Conservation (phyloP, 202 grass and related monocot species). For the Dendrocalamus latiflorus region DNA sequence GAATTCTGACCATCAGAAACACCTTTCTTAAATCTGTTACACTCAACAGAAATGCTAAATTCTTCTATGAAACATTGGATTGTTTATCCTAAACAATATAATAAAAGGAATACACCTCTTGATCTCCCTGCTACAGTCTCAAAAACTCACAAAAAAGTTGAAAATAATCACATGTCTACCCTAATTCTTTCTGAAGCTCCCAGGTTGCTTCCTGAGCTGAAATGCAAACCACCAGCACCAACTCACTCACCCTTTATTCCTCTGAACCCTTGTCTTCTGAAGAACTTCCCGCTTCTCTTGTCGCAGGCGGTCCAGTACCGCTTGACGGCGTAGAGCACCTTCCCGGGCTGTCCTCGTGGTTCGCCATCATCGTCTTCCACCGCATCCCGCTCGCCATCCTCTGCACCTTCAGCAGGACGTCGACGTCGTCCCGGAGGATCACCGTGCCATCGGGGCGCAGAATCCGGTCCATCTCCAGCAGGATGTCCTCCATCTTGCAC, state of each 20-base stretch:
- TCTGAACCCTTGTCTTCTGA: slow-evolving; percentile 33
- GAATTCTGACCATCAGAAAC: background rate
- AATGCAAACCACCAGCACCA: background rate
- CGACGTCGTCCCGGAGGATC: slow-evolving; percentile 63
- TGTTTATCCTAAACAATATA: background rate
- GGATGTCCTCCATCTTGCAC: slow-evolving; percentile 86
- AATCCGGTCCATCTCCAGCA: slow-evolving; percentile 75
- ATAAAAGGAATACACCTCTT: background rate
- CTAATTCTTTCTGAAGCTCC: background rate
- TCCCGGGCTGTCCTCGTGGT: slow-evolving; percentile 67
- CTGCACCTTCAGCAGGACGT: slow-evolving; percentile 54
- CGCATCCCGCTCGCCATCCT: slow-evolving; percentile 43
- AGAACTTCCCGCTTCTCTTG: background rate
- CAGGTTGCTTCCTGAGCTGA: background rate
- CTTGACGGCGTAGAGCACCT: slow-evolving; percentile 68
- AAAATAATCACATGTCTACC: background rate
- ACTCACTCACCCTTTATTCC: slow-evolving; percentile 2
- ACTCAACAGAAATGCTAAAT: background rate
- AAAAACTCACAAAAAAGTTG: background rate
- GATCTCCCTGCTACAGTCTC: background rate
- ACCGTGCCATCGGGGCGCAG: slow-evolving; percentile 60
- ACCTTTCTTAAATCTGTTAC: background rate
- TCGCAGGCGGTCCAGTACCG: slow-evolving; percentile 54
- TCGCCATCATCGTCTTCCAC: slow-evolving; percentile 54
- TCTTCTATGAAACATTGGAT: background rate